A percentile compares a stretch with the other conserved stretches of the same genome.
Conservation (phyloP, 106 monocot genomes). For the Ottelia alismoides region DNA sequence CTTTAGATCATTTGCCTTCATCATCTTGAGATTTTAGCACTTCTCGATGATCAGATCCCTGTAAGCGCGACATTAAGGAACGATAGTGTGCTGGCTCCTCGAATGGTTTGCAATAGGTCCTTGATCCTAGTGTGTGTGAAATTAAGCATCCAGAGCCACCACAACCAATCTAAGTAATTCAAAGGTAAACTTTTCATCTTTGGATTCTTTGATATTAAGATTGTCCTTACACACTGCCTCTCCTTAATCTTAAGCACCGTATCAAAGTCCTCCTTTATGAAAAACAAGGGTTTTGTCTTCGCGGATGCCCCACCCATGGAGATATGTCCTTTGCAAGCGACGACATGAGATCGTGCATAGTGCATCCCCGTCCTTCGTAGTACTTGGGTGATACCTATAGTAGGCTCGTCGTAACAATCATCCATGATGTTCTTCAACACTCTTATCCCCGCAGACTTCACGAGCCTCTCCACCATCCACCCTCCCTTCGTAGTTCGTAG, state of each 20-base stretch:
- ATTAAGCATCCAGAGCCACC: conserved; percentile 18
- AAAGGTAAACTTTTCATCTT: conserved; percentile 3
- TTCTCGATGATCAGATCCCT: conserved; percentile 11
- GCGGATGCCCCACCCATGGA: background rate
- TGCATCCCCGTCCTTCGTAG: conserved; percentile 5
- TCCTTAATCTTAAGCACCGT: conserved; percentile 7
- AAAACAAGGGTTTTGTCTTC: conserved; percentile 13
- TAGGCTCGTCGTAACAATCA: conserved; percentile 26
- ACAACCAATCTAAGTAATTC: conserved; percentile 3
- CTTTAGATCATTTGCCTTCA: conserved; percentile 12
- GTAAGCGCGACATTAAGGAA: conserved; percentile 24
- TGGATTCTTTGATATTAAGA: conserved; percentile 20
- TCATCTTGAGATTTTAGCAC: conserved; percentile 17
- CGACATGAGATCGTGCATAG: conserved; percentile 21
- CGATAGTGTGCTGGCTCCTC: conserved; percentile 18
- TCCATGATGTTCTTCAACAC: conserved; percentile 24
- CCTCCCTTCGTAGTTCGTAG: no score
- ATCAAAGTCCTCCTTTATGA: background rate
- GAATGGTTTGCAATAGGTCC: conserved; percentile 18
- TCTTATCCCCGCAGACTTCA: conserved; percentile 1
- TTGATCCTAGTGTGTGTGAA: conserved; percentile 14
- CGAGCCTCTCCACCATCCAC: conserved; percentile 35
- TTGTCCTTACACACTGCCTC: conserved; percentile 18
- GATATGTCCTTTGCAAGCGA: conserved; percentile 15
- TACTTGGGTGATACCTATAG: conserved; percentile 8